Evolutionary conservation across 352 stramenopile species (phyloP), one percentile per base, ranked within the genome.

Genomic region (Phytophthora niederhauseri): DNA sequence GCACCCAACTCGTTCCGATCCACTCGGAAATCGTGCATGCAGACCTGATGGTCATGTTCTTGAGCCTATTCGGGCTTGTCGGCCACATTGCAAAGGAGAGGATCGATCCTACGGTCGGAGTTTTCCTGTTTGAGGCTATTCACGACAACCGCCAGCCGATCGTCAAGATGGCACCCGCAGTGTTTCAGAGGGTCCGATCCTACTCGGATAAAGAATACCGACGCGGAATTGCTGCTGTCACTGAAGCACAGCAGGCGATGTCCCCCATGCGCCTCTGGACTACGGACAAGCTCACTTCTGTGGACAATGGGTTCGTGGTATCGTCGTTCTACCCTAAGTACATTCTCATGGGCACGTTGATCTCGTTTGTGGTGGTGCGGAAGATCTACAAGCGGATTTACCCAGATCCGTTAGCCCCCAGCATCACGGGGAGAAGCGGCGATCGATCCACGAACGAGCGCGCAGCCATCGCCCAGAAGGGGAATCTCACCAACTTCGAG

Each of bases 21-120:
- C 60, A 76, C 59, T 61, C 63, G 12, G 51, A 72, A 41, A 73
- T 82, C 12, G 74, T 84, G 1, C 67, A 79, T 45, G 74, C 77
- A 36, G 77, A 84, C 17, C 59, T 80, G n/a, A 77, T 80, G 70
- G 69, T 75, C 4, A 79, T 79, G 59, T 79, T 76, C 14, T 55
- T 76, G 6, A 70, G 58, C 61, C 26, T 76, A 2, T 73, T 76
- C 50, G 69, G 69, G 19, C 38, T 76, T 2, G 59, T 76, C 1
- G 69, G 64, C 1, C 69, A 70, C 20, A 73, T 76, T 30, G 51
- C 56, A 3, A 76, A 76, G 49, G 69, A 73, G 24, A 54, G 69
- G 8, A 76, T 76, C 9, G 68, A 76, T 8, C 68, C 68, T 1
- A 66, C 64, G 0, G n/a, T 76, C n/a, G 68, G 65, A 6, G 57